These are phyloP conservation scores for Magnusiomyces suaveolens DNA, from an alignment of 1,139 yeast genomes.

Conservation along the genomic window DNA sequence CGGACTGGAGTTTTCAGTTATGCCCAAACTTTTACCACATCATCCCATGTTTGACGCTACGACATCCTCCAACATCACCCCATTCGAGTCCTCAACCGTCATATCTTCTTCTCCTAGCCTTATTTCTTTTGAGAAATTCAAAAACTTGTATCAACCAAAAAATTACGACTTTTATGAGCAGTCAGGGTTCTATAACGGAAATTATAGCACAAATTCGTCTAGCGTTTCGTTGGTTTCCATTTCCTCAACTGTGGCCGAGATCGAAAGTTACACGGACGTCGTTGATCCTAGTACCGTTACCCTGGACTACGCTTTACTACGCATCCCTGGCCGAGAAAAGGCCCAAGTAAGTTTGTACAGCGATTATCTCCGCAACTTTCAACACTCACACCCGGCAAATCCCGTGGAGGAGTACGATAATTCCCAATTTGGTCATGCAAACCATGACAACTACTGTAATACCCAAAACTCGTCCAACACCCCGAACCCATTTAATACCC, in stretches of 20 bases:
- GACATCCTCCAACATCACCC: neutral
- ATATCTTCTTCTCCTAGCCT: neutral
- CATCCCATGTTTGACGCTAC: neutral
- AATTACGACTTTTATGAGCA: neutral
- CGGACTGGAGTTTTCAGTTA: neutral
- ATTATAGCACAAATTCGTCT: neutral
- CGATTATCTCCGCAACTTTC: conserved; percentile 32
- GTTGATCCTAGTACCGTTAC: conserved; percentile 33
- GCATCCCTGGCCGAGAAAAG: conserved; percentile 27
- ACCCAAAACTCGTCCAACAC: too few species aligned
- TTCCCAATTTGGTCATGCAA: too few species aligned
- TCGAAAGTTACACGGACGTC: neutral
- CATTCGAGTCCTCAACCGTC: neutral
- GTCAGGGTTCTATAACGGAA: neutral
- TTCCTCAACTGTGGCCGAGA: neutral
- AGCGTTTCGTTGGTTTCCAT: neutral
- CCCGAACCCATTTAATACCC: too few species aligned
- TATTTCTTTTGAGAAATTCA: neutral
- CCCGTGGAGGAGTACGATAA: too few species aligned
- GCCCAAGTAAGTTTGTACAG: conserved; percentile 33
- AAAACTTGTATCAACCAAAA: neutral
- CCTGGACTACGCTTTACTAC: conserved; percentile 32
- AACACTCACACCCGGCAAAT: too few species aligned
- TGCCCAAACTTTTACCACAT: neutral
- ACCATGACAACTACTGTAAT: too few species aligned